These are phyloP conservation scores for Pythium plurisporium DNA, from an alignment of 352 stramenopile genomes.

Conservation along the genomic window DNA sequence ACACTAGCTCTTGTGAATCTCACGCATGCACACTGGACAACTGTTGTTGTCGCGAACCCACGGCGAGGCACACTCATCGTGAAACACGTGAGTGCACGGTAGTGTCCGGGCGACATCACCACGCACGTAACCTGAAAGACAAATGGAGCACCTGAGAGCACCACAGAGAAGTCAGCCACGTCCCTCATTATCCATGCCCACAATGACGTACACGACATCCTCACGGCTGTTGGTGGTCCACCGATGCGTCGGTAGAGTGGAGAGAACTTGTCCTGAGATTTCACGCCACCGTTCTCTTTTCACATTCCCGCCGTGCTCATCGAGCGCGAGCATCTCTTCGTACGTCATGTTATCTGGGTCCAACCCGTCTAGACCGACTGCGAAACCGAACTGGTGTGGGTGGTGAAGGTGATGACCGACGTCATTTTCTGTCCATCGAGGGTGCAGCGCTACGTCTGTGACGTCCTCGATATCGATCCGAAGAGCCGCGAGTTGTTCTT, in stretches of 20 bases:
- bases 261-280: slow-evolving; percentile 55
- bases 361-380: too few relatives aligned
- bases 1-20: too few relatives aligned
- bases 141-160: too few relatives aligned
- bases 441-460: too few relatives aligned
- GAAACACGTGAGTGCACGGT: slow-evolving; percentile 66
- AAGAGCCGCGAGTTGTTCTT: too few relatives aligned
- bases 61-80: slow-evolving; percentile 55
- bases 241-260: slow-evolving; percentile 47
- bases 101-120: slow-evolving; percentile 58
- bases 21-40: slow-evolving; percentile 59
- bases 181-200: too few relatives aligned
- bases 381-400: too few relatives aligned
- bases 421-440: too few relatives aligned
- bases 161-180: too few relatives aligned
- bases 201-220: slow-evolving; percentile 55
- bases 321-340: slow-evolving; percentile 58
- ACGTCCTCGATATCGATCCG: too few relatives aligned
- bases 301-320: slow-evolving; percentile 62
- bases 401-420: too few relatives aligned
- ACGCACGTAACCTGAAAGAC: too few relatives aligned
- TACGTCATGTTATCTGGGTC: slow-evolving; percentile 78
- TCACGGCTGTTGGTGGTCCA: slow-evolving; percentile 32
- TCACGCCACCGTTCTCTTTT: slow-evolving; percentile 63
- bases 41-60: slow-evolving; percentile 75